A percentile compares a stretch with the other conserved stretches of the same genome.
Conservation (phyloP, 2,329 filamentous ascomycete genomes). For the Hypocrella siamensis region DNA sequence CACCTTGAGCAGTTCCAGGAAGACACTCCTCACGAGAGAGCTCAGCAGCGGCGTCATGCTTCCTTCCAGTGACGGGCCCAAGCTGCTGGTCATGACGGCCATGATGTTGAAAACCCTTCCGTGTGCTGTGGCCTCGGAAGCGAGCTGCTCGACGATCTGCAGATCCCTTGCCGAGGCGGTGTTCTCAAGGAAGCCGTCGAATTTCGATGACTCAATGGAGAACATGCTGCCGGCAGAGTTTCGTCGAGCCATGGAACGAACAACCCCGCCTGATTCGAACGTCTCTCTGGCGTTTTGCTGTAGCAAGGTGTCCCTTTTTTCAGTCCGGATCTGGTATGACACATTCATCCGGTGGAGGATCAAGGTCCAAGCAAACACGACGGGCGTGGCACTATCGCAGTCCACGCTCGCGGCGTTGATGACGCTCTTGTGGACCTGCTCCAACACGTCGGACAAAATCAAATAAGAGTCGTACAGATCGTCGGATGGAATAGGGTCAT, state of each 20-base stretch:
- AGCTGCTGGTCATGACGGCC: conserved; percentile 28
- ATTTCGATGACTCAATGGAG: conserved; percentile 43
- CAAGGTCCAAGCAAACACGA: conserved; percentile 68
- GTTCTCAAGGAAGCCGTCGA: conserved; percentile 40
- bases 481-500: conserved; percentile 18
- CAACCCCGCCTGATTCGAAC: conserved; percentile 31
- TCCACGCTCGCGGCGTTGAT: conserved; percentile 39
- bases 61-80: conserved; percentile 28
- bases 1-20: conserved; percentile 56
- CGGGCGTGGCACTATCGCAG: conserved; percentile 51
- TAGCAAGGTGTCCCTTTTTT: conserved; percentile 40
- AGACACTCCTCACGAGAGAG: conserved; percentile 44
- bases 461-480: conserved; percentile 42
- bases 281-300: conserved; percentile 43
- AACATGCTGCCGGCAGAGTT: conserved; percentile 48
- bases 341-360: conserved; percentile 55
- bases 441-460: conserved; percentile 52
- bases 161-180: conserved; percentile 34
- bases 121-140: conserved; percentile 29
- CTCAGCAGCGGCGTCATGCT: conserved; percentile 40
- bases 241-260: conserved; percentile 27
- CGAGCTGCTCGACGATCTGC: conserved; percentile 33
- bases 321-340: conserved; percentile 44
- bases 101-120: conserved; percentile 39
- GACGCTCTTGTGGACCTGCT: conserved; percentile 58